Percentiles rank a stretch among this genome's conserved stretches.
Conservation (phyloP, 306 rosid species). For the Vigna reflexopilosa region DNA sequence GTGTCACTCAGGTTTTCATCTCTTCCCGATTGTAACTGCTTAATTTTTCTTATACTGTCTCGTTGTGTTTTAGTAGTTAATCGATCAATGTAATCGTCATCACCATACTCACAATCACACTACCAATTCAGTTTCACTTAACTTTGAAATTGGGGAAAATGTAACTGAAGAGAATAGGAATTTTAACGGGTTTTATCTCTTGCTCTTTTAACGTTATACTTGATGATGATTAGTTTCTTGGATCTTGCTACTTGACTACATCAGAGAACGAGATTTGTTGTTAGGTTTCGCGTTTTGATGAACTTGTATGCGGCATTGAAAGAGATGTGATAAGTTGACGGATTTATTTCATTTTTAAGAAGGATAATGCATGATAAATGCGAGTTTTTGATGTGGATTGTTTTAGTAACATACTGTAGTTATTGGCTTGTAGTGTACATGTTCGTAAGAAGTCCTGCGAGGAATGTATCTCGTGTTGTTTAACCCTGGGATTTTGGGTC, state of each 20-base stretch:
- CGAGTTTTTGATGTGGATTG: background rate
- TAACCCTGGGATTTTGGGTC: background rate
- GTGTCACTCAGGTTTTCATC: background rate
- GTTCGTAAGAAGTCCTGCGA: slow-evolving; percentile 35
- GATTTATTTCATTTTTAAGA: background rate
- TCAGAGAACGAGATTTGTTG: slow-evolving; percentile 4
- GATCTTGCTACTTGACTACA: background rate
- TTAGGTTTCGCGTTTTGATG: background rate
- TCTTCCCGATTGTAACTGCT: background rate
- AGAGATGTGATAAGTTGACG: background rate
- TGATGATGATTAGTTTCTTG: background rate
- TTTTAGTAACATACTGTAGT: background rate
- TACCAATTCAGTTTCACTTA: background rate
- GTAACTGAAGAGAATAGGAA: background rate
- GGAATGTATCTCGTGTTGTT: background rate
- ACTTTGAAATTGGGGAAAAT: background rate
- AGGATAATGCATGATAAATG: background rate
- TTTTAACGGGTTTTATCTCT: background rate
- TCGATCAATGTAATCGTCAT: background rate
- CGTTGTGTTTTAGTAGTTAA: background rate
- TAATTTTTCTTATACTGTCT: background rate
- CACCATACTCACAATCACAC: background rate
- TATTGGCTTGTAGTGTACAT: slow-evolving; percentile 33
- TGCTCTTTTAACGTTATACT: background rate
- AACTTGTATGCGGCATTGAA: background rate